Evolutionary conservation across 2,329 filamentous ascomycete species (phyloP), one percentile per base, ranked within the genome.

Genomic region (Colletotrichum scovillei): DNA sequence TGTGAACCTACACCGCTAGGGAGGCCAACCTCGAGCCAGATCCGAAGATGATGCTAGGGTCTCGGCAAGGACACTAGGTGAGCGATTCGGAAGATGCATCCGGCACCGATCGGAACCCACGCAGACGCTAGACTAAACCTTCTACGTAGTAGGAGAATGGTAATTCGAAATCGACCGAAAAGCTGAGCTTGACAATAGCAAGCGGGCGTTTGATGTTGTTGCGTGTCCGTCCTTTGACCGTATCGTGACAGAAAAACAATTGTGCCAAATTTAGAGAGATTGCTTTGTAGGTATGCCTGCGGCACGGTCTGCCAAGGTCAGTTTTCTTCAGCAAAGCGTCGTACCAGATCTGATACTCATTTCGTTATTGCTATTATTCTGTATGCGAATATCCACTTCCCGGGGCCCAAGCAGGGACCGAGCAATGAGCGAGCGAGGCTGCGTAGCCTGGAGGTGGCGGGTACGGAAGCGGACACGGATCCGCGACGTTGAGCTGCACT

Each of bases 1-100:
- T 64, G 56, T 24, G 26, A 62, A 58, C 35, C 67, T 70, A 65
- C 71, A 73, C 71, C 71, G 71, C 71, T 56, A 73, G 71, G 71
- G 67, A 73, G 60, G 52, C 49, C 46, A 62, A 57, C 28, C n/a
- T 65, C 56, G 56, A 73, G 67, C 60, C 67, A 66, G 56, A 65
- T 49, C 56, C 67, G 60, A 58, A 53, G 30, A 58, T 52, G 46
- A 62, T 62, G 46, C 67, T 63, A 35, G 56, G 56, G 46, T 70
- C 49, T 73, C 71, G 71, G 71, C 49, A 70, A 66, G 70, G 71
- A 73, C 71, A 71, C 71, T 67, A 71, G 57, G 35, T 58, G 46
- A 49, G n/a, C 56, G 63, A 62, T 63, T 70, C 67, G 71, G 56
- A 71, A 62, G 62, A 66, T 46, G 67, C 62, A 73, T 65, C 69